phyloP scores from a whole-genome alignment of 1,284 basidiomycete genomes.

The Blastosporella zonata region DNA sequence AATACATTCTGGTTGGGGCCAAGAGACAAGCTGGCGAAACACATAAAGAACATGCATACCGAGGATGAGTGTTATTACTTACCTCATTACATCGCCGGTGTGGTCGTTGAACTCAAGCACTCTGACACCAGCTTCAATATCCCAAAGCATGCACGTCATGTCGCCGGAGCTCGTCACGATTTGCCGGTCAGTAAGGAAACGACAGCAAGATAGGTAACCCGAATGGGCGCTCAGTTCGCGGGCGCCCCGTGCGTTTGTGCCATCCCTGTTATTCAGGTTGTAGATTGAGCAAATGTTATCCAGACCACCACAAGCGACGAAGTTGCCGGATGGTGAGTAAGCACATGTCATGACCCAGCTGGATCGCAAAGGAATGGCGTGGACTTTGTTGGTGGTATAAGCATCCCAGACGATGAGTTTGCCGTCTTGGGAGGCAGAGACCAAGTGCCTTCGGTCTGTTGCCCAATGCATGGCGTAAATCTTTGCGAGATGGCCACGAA shows the following conservation, averaged over 20 bases:
- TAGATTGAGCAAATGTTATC: conserved; percentile 99
- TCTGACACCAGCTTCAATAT: conserved; percentile 94
- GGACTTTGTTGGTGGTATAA: conserved; percentile 99
- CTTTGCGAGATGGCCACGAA: conserved; percentile 97
- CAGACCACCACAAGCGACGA: conserved; percentile 96
- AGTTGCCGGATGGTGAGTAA: conserved; percentile 95
- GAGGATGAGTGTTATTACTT: conserved; percentile 13
- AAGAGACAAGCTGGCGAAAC: conserved; percentile 76
- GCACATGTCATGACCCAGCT: conserved; percentile 99
- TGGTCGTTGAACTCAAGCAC: conserved; percentile 98
- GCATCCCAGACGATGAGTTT: conserved; percentile 99
- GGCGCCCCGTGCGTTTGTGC: conserved; percentile 69
- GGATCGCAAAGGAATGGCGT: conserved; percentile 95
- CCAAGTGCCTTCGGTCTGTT: conserved; percentile 92
- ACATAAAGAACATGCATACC: conserved; percentile 15
- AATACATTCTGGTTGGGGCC: conserved; percentile 94
- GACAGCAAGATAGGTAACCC: conserved; percentile 96
- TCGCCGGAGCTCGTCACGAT: conserved; percentile 97
- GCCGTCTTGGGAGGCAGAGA: conserved; percentile 98
- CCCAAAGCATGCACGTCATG: conserved; percentile 99
- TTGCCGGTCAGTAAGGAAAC: conserved; percentile 97
- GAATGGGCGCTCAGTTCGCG: conserved; percentile 96
- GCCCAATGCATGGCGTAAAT: conserved; percentile 99
- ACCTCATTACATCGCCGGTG: conserved; percentile 99
- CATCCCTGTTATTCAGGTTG: conserved; percentile 78